phyloP scores from a whole-genome alignment of 495 filamentous ascomycete genomes.

The Podospora sp. region DNA sequence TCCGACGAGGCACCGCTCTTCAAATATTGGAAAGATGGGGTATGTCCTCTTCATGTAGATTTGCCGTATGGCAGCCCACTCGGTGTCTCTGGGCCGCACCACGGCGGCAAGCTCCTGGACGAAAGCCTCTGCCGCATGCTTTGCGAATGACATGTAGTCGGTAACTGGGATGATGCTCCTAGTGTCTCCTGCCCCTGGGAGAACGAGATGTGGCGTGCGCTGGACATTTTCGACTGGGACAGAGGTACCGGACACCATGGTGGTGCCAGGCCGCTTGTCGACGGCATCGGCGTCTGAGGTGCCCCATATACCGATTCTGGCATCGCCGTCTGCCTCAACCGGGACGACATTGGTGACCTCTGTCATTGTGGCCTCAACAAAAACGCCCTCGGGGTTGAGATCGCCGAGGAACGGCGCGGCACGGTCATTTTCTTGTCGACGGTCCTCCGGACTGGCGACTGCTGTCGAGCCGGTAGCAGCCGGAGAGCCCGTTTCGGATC shows the following conservation, averaged over 20 bases:
- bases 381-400: constrained; percentile 55
- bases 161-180: constrained; percentile 7
- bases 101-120: constrained; percentile 24
- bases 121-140: constrained; percentile 3
- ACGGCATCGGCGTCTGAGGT: neutral
- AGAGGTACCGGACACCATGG: neutral
- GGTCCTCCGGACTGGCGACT: neutral
- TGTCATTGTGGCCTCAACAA: constrained; percentile 49
- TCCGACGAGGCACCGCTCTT: constrained; percentile 26
- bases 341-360: constrained; percentile 41
- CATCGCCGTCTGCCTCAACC: constrained; percentile 32
- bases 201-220: neutral
- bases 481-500: constrained; percentile 2
- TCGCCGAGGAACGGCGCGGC: constrained; percentile 54
- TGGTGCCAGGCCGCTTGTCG: neutral
- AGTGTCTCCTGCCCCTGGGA: neutral
- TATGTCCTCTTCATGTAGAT: constrained; percentile 52
- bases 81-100: constrained; percentile 41
- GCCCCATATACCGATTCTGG: constrained; percentile 39
- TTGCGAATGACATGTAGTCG: constrained; percentile 16
- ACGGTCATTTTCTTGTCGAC: constrained; percentile 12
- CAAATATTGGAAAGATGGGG: constrained; percentile 54
- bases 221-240: constrained; percentile 1
- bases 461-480: neutral
- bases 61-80: constrained; percentile 37